Percentiles rank a stretch among this genome's conserved stretches.
phyloP scores from a whole-genome alignment of 805 yeast genomes.

The Saturnispora sanitii region DNA sequence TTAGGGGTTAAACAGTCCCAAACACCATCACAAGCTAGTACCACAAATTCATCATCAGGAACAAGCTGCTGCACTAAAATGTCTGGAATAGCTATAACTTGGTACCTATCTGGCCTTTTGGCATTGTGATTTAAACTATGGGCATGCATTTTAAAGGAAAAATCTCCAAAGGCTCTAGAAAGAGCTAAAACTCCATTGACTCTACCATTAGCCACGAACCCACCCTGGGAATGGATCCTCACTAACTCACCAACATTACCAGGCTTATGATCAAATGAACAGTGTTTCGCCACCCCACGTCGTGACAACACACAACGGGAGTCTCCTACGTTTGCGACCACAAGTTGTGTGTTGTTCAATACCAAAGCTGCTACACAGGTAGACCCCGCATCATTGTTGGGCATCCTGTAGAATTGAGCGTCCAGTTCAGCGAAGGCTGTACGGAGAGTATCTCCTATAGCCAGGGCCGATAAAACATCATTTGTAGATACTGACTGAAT shows the following conservation, averaged over 20 bases:
- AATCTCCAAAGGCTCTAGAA: constrained; percentile 60
- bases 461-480: too few species aligned
- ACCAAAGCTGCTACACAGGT: constrained; percentile 41
- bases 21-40: constrained; percentile 75
- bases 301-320: constrained; percentile 53
- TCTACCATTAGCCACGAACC: constrained; percentile 49
- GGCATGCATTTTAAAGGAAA: constrained; percentile 36
- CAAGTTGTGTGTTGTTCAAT: constrained; percentile 32
- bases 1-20: constrained; percentile 64
- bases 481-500: too few species aligned
- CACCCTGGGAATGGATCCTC: constrained; percentile 49
- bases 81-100: constrained; percentile 76
- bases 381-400: constrained; percentile 39
- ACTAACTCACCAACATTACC: constrained; percentile 48
- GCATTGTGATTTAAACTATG: constrained; percentile 9
- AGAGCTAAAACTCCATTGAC: constrained; percentile 51
- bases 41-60: constrained; percentile 52
- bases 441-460: too few species aligned
- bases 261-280: constrained; percentile 62
- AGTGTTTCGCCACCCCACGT: constrained; percentile 44
- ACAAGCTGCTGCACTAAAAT: constrained; percentile 44
- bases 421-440: constrained; percentile 39
- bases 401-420: constrained; percentile 29
- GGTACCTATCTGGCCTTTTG: constrained; percentile 58
- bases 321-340: constrained; percentile 71